phyloP scores from a whole-genome alignment of 306 rosid genomes.

The Prosopis cineraria region DNA sequence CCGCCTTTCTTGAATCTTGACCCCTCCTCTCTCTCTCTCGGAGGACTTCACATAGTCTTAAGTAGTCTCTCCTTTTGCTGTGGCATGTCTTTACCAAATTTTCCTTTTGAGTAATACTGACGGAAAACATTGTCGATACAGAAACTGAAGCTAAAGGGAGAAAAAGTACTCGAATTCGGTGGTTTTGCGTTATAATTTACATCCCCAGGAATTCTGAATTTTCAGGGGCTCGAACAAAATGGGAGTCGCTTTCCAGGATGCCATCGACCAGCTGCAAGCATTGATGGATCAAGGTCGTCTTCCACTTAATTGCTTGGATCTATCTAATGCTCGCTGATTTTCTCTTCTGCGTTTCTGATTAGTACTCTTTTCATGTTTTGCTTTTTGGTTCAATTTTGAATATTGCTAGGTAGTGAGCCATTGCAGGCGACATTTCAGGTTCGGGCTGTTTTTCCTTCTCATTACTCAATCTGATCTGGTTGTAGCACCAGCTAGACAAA shows the following conservation, averaged over 20 bases:
- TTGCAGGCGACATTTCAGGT: constrained; percentile 84
- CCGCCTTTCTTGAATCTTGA: constrained; percentile 52
- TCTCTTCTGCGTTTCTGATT: background rate
- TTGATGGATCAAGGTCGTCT: constrained; percentile 74
- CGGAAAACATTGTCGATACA: background rate
- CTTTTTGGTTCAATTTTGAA: constrained; percentile 10
- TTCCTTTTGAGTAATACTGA: constrained; percentile 2
- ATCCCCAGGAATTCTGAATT: background rate
- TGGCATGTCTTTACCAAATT: background rate
- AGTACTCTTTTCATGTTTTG: background rate
- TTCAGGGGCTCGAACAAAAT: constrained; percentile 46
- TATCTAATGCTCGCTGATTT: background rate
- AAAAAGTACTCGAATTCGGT: constrained; percentile 8
- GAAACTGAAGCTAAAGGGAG: background rate
- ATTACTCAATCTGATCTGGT: constrained; percentile 36
- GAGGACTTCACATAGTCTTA: background rate
- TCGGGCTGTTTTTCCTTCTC: constrained; percentile 5
- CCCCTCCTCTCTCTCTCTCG: background rate
- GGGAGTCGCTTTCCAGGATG: constrained; percentile 78
- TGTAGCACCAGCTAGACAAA: constrained; percentile 16
- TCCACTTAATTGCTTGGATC: constrained; percentile 31
- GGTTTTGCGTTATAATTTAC: background rate
- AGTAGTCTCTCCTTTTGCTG: background rate
- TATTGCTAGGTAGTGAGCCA: constrained; percentile 72
- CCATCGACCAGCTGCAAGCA: constrained; percentile 60